phyloP scores from a whole-genome alignment of 768 basidiomycete species.

The Tricholoma furcatifolium region DNA sequence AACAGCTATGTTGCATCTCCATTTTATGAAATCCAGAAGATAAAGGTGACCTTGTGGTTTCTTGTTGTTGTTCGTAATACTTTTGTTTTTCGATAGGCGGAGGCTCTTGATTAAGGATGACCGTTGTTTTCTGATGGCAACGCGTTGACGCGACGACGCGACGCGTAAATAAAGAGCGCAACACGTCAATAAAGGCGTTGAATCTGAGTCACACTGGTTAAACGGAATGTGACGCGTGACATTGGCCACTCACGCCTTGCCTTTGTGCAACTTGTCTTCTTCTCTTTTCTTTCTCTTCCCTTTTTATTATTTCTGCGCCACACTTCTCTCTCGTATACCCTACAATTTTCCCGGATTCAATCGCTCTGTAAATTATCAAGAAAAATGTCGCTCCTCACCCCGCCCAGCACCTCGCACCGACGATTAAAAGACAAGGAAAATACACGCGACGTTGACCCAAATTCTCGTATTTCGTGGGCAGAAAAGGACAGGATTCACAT shows the following conservation, averaged over 20 bases:
- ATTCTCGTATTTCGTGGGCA: slow-evolving; percentile 49
- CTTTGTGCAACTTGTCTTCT: slow-evolving; percentile 10
- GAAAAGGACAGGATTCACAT: slow-evolving; percentile 48
- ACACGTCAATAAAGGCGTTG: slow-evolving; percentile 40
- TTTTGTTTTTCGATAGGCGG: background rate
- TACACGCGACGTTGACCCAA: slow-evolving; percentile 28
- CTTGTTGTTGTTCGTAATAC: no score
- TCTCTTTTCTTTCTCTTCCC: slow-evolving; percentile 15
- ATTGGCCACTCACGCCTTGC: slow-evolving; percentile 14
- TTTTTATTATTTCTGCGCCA: slow-evolving; percentile 7
- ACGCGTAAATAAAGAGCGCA: slow-evolving; percentile 26
- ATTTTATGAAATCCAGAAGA: no score
- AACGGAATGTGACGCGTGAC: slow-evolving; percentile 18
- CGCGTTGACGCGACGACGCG: background rate
- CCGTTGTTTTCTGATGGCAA: background rate
- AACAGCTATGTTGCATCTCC: no score
- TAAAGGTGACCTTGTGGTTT: no score
- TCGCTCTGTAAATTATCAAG: slow-evolving; percentile 8
- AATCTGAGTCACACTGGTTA: slow-evolving; percentile 29
- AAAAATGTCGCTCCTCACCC: slow-evolving; percentile 55
- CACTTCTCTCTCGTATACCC: slow-evolving; percentile 12
- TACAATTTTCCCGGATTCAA: background rate
- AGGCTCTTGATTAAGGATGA: background rate
- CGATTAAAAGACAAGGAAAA: slow-evolving; percentile 51
- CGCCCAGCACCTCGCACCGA: slow-evolving; percentile 56